Conservation (phyloP, 345 rosid genomes). For the Arabis alpina region DNA sequence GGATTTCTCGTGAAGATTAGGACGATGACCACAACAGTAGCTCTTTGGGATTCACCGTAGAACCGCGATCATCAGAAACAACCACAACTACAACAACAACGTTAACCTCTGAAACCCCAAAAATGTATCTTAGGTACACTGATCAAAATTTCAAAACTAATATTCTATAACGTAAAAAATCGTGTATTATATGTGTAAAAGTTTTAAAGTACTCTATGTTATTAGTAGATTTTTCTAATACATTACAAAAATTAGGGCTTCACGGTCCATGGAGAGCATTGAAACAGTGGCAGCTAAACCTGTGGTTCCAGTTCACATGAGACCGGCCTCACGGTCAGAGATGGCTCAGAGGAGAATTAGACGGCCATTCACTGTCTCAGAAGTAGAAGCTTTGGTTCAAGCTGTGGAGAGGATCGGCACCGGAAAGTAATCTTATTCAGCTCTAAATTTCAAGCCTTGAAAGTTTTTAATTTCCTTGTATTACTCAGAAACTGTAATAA, state of each 20-base stretch:
- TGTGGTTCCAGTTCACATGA: conserved; percentile 22
- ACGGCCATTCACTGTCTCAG: conserved; percentile 89
- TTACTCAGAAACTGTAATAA: not conserved
- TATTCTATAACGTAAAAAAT: no score
- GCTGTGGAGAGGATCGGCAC: conserved; percentile 94
- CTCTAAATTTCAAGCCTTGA: not conserved
- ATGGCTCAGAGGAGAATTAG: conserved; percentile 83
- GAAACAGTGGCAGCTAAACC: conserved; percentile 4
- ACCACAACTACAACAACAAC: conserved; percentile 9
- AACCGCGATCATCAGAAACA: conserved; percentile 22
- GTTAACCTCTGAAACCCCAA: not conserved
- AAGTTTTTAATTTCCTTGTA: not conserved
- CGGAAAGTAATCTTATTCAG: conserved; percentile 60
- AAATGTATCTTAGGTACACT: conserved; percentile 17
- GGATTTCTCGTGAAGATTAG: conserved; percentile 5
- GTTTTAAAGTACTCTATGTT: no score
- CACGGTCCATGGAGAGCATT: conserved; percentile 1
- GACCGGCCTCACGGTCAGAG: conserved; percentile 55
- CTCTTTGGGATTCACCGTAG: conserved; percentile 26
- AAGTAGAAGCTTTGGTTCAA: conserved; percentile 88
- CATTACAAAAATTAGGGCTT: not conserved
- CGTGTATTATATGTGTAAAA: no score
- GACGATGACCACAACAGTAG: conserved; percentile 6
- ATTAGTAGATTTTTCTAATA: no score
- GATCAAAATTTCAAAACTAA: not conserved